These are phyloP conservation scores for Calonectria crousiana DNA, from an alignment of 2,329 filamentous ascomycete genomes.

Conservation along the genomic window DNA sequence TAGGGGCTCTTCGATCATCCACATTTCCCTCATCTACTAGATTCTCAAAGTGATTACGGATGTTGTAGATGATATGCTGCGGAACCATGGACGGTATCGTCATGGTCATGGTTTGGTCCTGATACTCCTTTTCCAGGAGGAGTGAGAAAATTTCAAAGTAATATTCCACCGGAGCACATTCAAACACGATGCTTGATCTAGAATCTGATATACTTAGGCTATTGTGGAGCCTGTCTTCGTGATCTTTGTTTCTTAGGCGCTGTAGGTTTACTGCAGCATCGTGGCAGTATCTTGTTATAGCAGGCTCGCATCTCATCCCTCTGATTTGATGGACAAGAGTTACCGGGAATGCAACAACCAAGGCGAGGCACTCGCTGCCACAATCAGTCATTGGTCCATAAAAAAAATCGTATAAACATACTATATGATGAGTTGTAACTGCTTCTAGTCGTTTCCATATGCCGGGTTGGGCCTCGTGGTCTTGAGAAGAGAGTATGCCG, in stretches of 20 bases:
- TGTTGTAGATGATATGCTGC: constrained; percentile 42
- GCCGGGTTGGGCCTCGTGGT: constrained; percentile 16
- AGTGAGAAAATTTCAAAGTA: constrained; percentile 46
- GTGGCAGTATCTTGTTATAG: constrained; percentile 39
- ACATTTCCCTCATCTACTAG: constrained; percentile 36
- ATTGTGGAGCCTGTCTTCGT: not conserved
- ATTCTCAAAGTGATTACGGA: constrained; percentile 45
- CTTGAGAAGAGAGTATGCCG: constrained; percentile 42
- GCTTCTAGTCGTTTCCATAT: not conserved
- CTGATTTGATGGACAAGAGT: constrained; percentile 39
- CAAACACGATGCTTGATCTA: not conserved
- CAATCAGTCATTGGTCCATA: constrained; percentile 8
- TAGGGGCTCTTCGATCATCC: constrained; percentile 31
- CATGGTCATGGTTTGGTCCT: constrained; percentile 12
- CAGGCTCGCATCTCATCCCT: constrained; percentile 42
- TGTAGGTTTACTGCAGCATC: constrained; percentile 33
- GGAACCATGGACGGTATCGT: constrained; percentile 30
- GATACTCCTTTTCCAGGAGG: constrained; percentile 40
- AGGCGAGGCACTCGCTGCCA: constrained; percentile 42
- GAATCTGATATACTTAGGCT: not conserved
- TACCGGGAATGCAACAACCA: constrained; percentile 43
- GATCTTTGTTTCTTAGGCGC: constrained; percentile 25
- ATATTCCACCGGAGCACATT: constrained; percentile 27
- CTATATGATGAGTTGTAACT: constrained; percentile 41
- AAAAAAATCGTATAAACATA: not conserved